Conservation (phyloP, 2,329 filamentous ascomycete genomes). For the Penicillium aurantiogriseum region DNA sequence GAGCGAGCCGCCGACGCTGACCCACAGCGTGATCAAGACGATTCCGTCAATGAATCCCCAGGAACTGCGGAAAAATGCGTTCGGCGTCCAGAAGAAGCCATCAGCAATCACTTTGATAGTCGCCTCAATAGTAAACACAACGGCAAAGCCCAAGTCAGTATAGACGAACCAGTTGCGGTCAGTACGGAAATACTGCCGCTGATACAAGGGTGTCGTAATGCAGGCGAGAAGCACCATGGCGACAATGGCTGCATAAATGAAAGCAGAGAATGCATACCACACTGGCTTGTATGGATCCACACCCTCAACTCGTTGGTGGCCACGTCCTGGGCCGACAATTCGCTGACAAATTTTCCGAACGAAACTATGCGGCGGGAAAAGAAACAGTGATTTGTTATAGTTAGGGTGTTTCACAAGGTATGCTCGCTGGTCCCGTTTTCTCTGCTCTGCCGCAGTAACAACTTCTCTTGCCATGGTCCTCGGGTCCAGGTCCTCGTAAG, state of each 20-base stretch:
- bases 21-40: constrained; percentile 90
- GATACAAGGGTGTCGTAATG: constrained; percentile 89
- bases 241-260: constrained; percentile 91
- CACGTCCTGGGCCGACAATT: constrained; percentile 87
- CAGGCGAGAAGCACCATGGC: constrained; percentile 98
- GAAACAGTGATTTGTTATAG: constrained; percentile 89
- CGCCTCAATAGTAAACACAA: constrained; percentile 82
- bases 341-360: constrained; percentile 81
- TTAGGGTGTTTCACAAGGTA: constrained; percentile 82
- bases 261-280: constrained; percentile 91
- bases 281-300: constrained; percentile 82
- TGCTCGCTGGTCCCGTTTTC: constrained; percentile 84
- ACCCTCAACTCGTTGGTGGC: constrained; percentile 81
- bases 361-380: constrained; percentile 76
- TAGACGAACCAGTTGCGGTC: constrained; percentile 91
- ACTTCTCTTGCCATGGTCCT: constrained; percentile 87
- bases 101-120: constrained; percentile 91
- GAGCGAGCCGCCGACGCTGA: constrained; percentile 84
- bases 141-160: constrained; percentile 85
- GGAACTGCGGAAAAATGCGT: constrained; percentile 92
- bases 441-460: constrained; percentile 75
- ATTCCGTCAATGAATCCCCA: constrained; percentile 96
- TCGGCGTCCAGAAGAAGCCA: constrained; percentile 93
- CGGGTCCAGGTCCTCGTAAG: constrained; percentile 78
- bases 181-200: constrained; percentile 75